Percentiles rank a stretch among this genome's conserved stretches.
Evolutionary conservation across 352 stramenopile genomes (phyloP).

Genomic region (Blastocystis sp.): DNA sequence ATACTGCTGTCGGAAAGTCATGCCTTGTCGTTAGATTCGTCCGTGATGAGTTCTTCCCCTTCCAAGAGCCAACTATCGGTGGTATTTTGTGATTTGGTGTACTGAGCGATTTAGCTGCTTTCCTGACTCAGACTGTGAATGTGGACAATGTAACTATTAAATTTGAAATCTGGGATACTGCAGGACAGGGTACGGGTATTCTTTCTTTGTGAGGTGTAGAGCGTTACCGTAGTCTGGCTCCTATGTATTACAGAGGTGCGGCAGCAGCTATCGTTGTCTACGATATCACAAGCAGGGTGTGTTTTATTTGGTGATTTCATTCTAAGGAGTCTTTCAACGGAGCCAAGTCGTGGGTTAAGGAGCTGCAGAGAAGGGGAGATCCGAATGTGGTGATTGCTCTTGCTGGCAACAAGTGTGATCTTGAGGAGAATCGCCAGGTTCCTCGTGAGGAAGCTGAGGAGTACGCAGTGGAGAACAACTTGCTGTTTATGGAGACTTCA

Average conservation of each 20-base stretch:
- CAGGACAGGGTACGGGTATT: slow-evolving; percentile 77
- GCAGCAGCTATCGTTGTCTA: slow-evolving; percentile 91
- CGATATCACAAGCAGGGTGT: slow-evolving; percentile 89
- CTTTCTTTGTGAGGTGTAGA: slow-evolving; percentile 69
- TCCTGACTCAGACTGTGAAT: slow-evolving; percentile 95
- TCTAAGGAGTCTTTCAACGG: slow-evolving; percentile 86
- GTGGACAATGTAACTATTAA: slow-evolving; percentile 96
- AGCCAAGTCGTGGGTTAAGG: slow-evolving; percentile 98
- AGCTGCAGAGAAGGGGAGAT: slow-evolving; percentile 94
- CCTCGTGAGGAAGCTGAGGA: slow-evolving; percentile 83
- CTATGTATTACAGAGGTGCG: slow-evolving; percentile 92
- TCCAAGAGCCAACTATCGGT: slow-evolving; percentile 92
- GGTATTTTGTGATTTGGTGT: slow-evolving; percentile 57
- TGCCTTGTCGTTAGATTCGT: slow-evolving; percentile 98
- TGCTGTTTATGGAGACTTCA: slow-evolving; percentile 97
- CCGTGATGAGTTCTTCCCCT: slow-evolving; percentile 98
- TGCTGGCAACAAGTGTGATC: slow-evolving; percentile 92
- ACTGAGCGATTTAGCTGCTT: slow-evolving; percentile 74
- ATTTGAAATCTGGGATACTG: slow-evolving; percentile 99
- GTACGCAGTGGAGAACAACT: slow-evolving; percentile 95
- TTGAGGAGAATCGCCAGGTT: slow-evolving; percentile 90
- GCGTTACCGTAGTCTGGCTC: slow-evolving; percentile 87
- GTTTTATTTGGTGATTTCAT: not conserved
- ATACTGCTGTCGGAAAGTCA: slow-evolving; percentile 98
- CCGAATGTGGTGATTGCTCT: slow-evolving; percentile 91